Conservation (phyloP, 345 rosid species). For the Boechera stricta region DNA sequence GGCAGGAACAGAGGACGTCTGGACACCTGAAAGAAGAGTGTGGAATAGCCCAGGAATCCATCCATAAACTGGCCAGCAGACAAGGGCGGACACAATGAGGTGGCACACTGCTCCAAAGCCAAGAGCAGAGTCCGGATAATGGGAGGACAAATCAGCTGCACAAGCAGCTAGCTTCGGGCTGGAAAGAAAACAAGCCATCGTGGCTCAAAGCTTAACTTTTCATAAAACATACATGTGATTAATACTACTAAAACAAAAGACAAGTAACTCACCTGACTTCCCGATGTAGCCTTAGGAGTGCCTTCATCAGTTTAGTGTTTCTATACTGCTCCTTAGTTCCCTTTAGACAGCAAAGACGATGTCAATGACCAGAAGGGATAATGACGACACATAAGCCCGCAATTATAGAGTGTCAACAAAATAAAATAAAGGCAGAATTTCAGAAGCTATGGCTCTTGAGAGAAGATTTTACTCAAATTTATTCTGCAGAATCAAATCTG, state of each 20-base stretch:
- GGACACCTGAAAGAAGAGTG: constrained; percentile 78
- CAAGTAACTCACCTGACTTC: constrained; percentile 77
- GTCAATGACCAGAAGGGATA: constrained; percentile 31
- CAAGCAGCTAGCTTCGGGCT: constrained; percentile 97
- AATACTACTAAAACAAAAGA: constrained; percentile 25
- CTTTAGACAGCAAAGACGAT: constrained; percentile 50
- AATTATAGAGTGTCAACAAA: constrained; percentile 16
- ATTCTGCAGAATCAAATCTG: constrained; percentile 15
- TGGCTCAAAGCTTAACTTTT: constrained; percentile 34
- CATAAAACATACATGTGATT: constrained; percentile 21
- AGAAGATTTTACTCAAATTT: constrained; percentile 7
- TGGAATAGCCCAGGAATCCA: constrained; percentile 97
- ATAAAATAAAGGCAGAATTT: constrained; percentile 7
- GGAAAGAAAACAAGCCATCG: constrained; percentile 49
- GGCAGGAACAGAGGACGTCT: constrained; percentile 68
- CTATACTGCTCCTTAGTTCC: constrained; percentile 89
- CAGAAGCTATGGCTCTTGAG: constrained; percentile 31
- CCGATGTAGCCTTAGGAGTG: constrained; percentile 82
- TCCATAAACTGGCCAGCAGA: constrained; percentile 92
- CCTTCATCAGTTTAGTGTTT: constrained; percentile 89
- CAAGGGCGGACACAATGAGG: constrained; percentile 87
- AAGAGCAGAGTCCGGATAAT: constrained; percentile 90
- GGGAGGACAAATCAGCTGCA: constrained; percentile 89
- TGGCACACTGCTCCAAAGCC: constrained; percentile 96
- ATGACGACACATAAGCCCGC: constrained; percentile 1